Evolutionary conservation across 805 yeast species (phyloP).

Genomic region (Clavispora asparagi): DNA sequence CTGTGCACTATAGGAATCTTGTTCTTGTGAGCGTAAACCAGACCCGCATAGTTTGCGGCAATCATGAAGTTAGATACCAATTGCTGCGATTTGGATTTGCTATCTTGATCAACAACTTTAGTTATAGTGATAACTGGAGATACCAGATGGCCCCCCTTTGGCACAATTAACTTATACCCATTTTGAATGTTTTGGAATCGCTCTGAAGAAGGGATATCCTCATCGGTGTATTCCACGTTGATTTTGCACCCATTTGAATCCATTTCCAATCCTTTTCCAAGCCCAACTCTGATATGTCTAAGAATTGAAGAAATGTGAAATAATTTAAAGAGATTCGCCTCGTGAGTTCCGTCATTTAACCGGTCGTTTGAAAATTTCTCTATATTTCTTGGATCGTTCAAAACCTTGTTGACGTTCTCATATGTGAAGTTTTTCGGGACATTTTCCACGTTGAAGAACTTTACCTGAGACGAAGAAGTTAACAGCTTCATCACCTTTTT

Average conservation of each 20-base stretch:
- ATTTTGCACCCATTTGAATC: slow-evolving; percentile 12
- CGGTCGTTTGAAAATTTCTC: slow-evolving; percentile 5
- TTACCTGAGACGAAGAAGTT: slow-evolving; percentile 14
- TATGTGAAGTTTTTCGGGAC: slow-evolving; percentile 51
- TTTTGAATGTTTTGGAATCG: slow-evolving; percentile 4
- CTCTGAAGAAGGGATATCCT: neutral
- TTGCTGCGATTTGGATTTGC: slow-evolving; percentile 44
- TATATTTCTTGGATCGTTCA: slow-evolving; percentile 23
- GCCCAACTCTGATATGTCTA: slow-evolving; percentile 17
- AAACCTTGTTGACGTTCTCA: slow-evolving; percentile 49
- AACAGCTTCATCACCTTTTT: slow-evolving; percentile 13
- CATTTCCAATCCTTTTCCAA: slow-evolving; percentile 20
- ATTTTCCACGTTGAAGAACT: slow-evolving; percentile 20
- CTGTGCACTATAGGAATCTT: slow-evolving; percentile 51
- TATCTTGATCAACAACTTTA: slow-evolving; percentile 13
- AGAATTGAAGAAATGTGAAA: slow-evolving; percentile 23
- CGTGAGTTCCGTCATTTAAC: slow-evolving; percentile 15
- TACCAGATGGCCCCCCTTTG: neutral
- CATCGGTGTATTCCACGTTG: slow-evolving; percentile 8
- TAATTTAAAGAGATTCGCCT: slow-evolving; percentile 22
- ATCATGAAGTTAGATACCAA: slow-evolving; percentile 86
- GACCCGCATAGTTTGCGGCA: slow-evolving; percentile 61
- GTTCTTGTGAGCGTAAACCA: slow-evolving; percentile 38
- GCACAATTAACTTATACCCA: slow-evolving; percentile 10
- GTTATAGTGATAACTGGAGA: slow-evolving; percentile 10